Base-by-base conservation (phyloP, 2,329 filamentous ascomycete genomes). In the Westerdykella sp. region DNA sequence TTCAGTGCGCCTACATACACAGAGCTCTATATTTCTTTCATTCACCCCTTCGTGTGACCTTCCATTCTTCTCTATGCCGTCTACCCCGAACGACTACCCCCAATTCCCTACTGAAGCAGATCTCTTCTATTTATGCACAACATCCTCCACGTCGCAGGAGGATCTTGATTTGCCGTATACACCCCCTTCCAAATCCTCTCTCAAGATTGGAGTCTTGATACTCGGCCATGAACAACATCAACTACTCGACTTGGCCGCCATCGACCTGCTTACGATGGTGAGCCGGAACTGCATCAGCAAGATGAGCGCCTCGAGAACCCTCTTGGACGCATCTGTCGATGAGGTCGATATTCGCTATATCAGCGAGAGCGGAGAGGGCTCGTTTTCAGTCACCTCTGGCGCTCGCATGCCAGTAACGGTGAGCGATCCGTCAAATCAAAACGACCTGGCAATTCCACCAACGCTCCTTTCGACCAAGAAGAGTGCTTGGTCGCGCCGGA, bases 371-470 rank as follows among this genome's bases (percentile, higher is more conserved):
- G 62, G 64, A 51, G 59, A 62, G 44, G 62, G 62, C 35, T 60
- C 60, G 34, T 65, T 64, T 49, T 48, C 59, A 43, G 50, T 65
- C 52, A 64, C 63, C 40, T 60, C 59, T 51, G 59, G 59, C 45
- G 53, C 57, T 41, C 57, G 62, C 39, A 63, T 67, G 51, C 60
- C 61, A 50, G 59, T 64, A 46, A 66, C 64, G 60, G 64, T 67
- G 57, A 65, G 60, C 57, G 59, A 51, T 45, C 52, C 28, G 12
- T 12, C 10, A 25, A 15, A 22, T 16, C 12, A 39, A 35, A 35
- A 2, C 25, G 25, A 28, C 25, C n/a, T 18, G 15, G n/a, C 32
- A 35, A 14, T 21, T 35, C 50, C 59, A 46, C 53, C 56, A 48
- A 56, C 44, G 31, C 54, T 60, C 56, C 58, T 54, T 46, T 35